A percentile compares a stretch with the other conserved stretches of the same genome.
Evolutionary conservation across 2,329 filamentous ascomycete genomes (phyloP).

Genomic region (Taxawa tesnikishii): DNA sequence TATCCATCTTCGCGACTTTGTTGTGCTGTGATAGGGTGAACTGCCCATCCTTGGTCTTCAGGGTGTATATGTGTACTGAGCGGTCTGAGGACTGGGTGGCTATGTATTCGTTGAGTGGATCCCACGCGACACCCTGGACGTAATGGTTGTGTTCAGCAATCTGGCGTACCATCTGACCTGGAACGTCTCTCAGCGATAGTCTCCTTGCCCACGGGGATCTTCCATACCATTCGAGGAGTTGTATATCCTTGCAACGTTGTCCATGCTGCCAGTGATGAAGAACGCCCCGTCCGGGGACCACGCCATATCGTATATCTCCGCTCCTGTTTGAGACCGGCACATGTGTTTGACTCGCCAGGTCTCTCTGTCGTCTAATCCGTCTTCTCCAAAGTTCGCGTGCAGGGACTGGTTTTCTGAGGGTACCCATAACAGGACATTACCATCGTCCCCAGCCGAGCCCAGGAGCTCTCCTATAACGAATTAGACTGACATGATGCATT

Average conservation of each 20-base stretch:
- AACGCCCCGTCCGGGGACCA: conserved; percentile 97
- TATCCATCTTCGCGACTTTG: conserved; percentile 80
- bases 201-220: conserved; percentile 4
- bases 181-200: conserved; percentile 9
- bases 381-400: conserved; percentile 59
- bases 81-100: conserved; percentile 96
- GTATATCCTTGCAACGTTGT: conserved; percentile 95
- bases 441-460: conserved; percentile 91
- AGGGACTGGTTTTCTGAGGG: conserved; percentile 64
- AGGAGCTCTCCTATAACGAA: conserved; percentile 63
- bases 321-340: conserved; percentile 87
- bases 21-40: conserved; percentile 71
- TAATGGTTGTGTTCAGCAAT: conserved; percentile 98
- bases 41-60: conserved; percentile 93
- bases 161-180: conserved; percentile 64
- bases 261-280: conserved; percentile 98
- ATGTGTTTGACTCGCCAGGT: conserved; percentile 95
- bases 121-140: conserved; percentile 96
- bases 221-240: conserved; percentile 73
- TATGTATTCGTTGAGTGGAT: conserved; percentile 94
- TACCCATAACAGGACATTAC: conserved; percentile 93
- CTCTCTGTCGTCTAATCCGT: conserved; percentile 84
- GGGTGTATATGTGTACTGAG: conserved; percentile 91
- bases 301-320: conserved; percentile 94
- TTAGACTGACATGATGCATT: conserved; percentile 1